Base-by-base conservation (phyloP, 2,329 filamentous ascomycete genomes). In the Diatrype stigma region DNA sequence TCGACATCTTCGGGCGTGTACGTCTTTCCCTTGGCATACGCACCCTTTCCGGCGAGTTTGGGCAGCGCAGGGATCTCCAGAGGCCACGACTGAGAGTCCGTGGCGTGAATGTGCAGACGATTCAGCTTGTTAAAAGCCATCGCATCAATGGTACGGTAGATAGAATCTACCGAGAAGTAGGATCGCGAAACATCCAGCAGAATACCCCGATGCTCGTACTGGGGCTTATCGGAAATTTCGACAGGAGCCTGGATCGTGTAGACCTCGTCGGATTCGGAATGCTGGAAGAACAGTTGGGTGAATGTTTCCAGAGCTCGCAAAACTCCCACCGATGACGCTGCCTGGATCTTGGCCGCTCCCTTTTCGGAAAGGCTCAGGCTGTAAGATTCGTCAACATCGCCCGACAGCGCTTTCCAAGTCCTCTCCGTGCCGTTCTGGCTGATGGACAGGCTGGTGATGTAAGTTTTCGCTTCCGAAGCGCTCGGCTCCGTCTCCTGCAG, bases 1-100 rank as follows among this genome's bases (percentile, higher is more conserved):
- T 75, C 67, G 28, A 96, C 73, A 54, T 91, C 84, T 2, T 72
- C 68, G 0, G 85, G 77, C 1, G 79, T 82, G 72, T 94, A 96
- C 0, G 82, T 80, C 47, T 89, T 74, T 44, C 80, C 80, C 17
- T 77, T 73, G 22, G 77, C 76, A 64, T 95, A 95, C 1, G 89
- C 86, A 34, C 90, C 90, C 66, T 89, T 85, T 48, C 76, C 69
- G 3, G 89, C 78, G 2, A 96, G 75, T 52, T 86, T 79, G 3
- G 90, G 87, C 55, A 96, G 70, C 2, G 86, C 70, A 1, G 89
- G 87, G 46, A 96, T 85, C 58, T 90, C 89, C 22, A 96, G 74
- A 0, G 90, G 90, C 87, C 90, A 95, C 3, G 89, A 89, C 68
- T 95, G 90, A 16, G 86, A 84, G 68, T 95, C 90, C 4, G 89